phyloP scores from a whole-genome alignment of 176 grass and related monocot genomes.

The Eleusine coracana region DNA sequence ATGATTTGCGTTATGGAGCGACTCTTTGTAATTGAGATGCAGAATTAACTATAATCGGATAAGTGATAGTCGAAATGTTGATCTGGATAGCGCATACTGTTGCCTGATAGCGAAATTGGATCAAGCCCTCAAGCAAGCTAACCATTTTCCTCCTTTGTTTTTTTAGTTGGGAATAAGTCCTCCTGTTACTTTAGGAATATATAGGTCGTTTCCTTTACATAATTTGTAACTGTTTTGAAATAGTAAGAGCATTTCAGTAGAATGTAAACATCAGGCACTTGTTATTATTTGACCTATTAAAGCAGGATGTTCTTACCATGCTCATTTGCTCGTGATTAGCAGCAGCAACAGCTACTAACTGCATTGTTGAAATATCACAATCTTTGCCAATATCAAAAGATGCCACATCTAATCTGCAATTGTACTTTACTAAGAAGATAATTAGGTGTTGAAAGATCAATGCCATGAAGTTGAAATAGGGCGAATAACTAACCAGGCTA shows the following conservation, averaged over 20 bases:
- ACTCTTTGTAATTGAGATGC: neutral
- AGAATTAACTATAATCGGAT: neutral
- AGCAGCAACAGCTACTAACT: neutral
- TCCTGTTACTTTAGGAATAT: neutral
- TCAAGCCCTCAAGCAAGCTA: neutral
- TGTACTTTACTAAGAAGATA: neutral
- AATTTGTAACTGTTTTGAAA: neutral
- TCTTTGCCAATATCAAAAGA: neutral
- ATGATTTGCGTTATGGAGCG: neutral
- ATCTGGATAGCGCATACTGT: neutral
- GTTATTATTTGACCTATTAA: neutral
- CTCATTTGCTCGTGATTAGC: neutral
- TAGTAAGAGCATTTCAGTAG: neutral
- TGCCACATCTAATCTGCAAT: neutral
- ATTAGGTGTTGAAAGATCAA: neutral
- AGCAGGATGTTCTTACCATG: neutral
- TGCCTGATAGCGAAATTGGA: neutral
- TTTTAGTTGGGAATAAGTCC: neutral
- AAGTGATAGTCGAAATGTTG: neutral
- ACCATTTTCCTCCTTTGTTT: neutral
- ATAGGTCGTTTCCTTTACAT: neutral
- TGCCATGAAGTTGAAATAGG: neutral
- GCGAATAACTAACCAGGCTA: slow-evolving; percentile 1
- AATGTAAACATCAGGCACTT: neutral
- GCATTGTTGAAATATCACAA: neutral